These are phyloP conservation scores for Acorus calamus DNA, from an alignment of 106 monocot genomes.

Conservation along the genomic window DNA sequence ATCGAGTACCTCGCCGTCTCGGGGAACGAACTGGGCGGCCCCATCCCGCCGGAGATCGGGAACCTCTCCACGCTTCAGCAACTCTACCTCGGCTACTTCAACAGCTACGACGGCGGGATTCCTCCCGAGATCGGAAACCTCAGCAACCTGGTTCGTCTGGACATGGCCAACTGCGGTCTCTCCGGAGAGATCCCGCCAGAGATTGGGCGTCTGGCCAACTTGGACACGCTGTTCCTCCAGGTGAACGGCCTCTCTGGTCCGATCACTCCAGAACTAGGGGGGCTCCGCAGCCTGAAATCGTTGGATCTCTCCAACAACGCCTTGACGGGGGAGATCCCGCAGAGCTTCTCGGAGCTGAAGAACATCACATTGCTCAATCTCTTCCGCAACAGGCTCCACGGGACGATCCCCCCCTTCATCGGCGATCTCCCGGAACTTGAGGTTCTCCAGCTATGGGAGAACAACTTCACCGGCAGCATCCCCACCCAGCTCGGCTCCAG, in stretches of 20 bases:
- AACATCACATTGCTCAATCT: conserved; percentile 50
- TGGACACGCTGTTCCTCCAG: conserved; percentile 81
- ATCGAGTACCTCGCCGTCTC: conserved; percentile 81
- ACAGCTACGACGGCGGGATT: conserved; percentile 58
- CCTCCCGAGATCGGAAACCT: conserved; percentile 67
- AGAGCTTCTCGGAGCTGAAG: conserved; percentile 25
- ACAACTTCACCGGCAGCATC: conserved; percentile 63
- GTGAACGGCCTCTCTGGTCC: conserved; percentile 53
- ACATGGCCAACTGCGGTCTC: conserved; percentile 74
- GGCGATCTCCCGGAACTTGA: conserved; percentile 35
- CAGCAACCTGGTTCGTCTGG: conserved; percentile 43
- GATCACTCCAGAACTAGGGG: conserved; percentile 50
- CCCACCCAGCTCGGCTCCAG: conserved; percentile 38
- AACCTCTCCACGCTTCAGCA: conserved; percentile 40
- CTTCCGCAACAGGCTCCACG: conserved; percentile 48
- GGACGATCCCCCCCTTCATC: conserved; percentile 40
- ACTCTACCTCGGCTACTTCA: conserved; percentile 83
- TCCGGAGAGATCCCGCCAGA: conserved; percentile 59
- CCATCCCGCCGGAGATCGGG: conserved; percentile 54
- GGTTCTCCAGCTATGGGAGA: conserved; percentile 57
- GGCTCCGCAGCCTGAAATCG: conserved; percentile 49
- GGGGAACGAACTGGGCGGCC: conserved; percentile 69
- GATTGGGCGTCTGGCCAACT: conserved; percentile 42
- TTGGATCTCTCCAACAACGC: conserved; percentile 76
- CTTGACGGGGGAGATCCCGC: conserved; percentile 49